Base-by-base conservation (phyloP, 768 basidiomycete genomes). In the Tricholoma terreum region DNA sequence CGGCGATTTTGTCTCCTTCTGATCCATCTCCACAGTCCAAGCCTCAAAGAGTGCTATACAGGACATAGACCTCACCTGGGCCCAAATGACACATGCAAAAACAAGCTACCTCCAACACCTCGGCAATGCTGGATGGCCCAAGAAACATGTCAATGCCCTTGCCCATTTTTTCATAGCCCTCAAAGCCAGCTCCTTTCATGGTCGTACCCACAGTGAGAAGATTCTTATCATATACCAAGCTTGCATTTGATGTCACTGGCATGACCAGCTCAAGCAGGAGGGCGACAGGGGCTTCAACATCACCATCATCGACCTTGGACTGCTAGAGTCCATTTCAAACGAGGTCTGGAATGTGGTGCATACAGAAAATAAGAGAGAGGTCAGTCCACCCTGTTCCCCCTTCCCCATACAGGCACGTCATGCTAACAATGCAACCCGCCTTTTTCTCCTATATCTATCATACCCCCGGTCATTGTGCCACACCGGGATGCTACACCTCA, bases 31-130 rank as follows among this genome's bases (percentile, higher is more conserved):
- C 0, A 54, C 65, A 0, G 50, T 61, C 50, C 61, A 60, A 17
- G 60, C 67, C 0, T 71, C 68, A 1, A 36, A n/a, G 8, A 52
- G 59, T 3, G 63, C 45, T 0, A 24, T 59, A 0, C 38, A n/a
- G 0, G 65, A 70, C 56, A 55, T 61, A 1, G 46, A 66, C 0
- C 61, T 71, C 10, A n/a, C 60, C 3, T 65, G 65, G 55, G 10
- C 19, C 0, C 62, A 71, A 6, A 62, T 71, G 19, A 27, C 62
- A 0, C 27, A 63, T 0, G 70, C 59, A 1, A 64, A 62, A 11
- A 60, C 58, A 6, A 22, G 24, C 24, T 27, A 27, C 24, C 24
- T 27, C 6, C 24, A 27, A 27, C 24, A 27, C 24, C 24, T 27
- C 12, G 4, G n/a, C 54, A 2, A 40, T 65, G 17, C 11, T 21